Conservation (phyloP, 306 rosid species). For the Sphenostylis stenocarpa region DNA sequence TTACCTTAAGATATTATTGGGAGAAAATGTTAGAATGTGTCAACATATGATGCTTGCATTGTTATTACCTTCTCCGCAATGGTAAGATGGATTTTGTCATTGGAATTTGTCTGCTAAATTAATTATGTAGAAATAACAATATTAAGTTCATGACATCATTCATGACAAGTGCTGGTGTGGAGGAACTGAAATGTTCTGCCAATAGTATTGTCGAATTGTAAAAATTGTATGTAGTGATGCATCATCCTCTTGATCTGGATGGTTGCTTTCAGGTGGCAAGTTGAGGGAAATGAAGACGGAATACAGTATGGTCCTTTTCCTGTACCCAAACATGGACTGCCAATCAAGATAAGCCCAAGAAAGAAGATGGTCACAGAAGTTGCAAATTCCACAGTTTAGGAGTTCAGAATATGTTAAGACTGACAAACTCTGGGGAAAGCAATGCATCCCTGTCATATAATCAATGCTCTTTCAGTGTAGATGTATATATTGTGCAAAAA, state of each 20-base stretch:
- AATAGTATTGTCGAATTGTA: not conserved
- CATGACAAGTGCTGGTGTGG: too few species aligned
- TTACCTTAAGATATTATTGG: too few species aligned
- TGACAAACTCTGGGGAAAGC: conserved; percentile 34
- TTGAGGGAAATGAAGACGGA: conserved; percentile 61
- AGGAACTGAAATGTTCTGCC: not conserved
- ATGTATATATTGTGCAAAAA: too few species aligned
- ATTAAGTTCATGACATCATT: too few species aligned
- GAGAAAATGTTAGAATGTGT: too few species aligned
- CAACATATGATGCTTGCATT: too few species aligned
- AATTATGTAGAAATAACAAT: too few species aligned
- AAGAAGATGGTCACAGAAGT: conserved; percentile 32
- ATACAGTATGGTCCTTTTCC: conserved; percentile 90
- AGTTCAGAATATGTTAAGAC: conserved; percentile 25
- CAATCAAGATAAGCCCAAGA: conserved; percentile 51
- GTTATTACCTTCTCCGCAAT: too few species aligned
- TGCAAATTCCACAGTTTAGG: not conserved
- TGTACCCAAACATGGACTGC: conserved; percentile 81
- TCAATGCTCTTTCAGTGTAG: not conserved
- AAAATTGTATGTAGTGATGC: conserved; percentile 7
- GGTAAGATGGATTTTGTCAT: too few species aligned
- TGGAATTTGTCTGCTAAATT: too few species aligned
- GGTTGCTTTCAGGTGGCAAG: conserved; percentile 61
- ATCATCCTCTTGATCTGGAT: not conserved
- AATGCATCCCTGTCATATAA: conserved; percentile 21